These are phyloP conservation scores for Martiniozyma asiatica DNA, from an alignment of 1,139 yeast species.

Conservation along the genomic window DNA sequence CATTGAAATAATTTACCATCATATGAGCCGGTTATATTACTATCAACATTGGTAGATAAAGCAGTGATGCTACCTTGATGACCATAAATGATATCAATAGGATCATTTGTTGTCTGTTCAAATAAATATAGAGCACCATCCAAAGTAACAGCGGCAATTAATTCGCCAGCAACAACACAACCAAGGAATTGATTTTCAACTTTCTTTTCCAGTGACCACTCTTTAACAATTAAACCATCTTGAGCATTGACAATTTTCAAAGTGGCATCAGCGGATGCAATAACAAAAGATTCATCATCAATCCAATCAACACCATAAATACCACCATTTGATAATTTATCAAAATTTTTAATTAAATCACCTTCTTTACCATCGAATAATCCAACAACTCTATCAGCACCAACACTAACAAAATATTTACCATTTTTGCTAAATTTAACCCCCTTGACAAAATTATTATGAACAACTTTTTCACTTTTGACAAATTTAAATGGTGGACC, in stretches of 20 bases:
- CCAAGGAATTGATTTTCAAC: constrained; percentile 72
- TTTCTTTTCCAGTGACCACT: constrained; percentile 33
- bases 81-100: constrained; percentile 45
- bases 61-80: constrained; percentile 78
- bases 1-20: constrained; percentile 69
- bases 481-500: constrained; percentile 93
- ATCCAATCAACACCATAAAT: constrained; percentile 70
- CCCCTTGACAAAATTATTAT: constrained; percentile 68
- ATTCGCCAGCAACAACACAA: constrained; percentile 51
- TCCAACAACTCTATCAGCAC: constrained; percentile 70
- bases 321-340: constrained; percentile 63
- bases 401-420: constrained; percentile 62
- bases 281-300: constrained; percentile 51
- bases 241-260: constrained; percentile 44
- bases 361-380: constrained; percentile 86
- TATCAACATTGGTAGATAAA: constrained; percentile 25
- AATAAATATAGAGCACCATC: constrained; percentile 64
- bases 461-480: constrained; percentile 60
- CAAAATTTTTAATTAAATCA: constrained; percentile 46
- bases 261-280: constrained; percentile 76
- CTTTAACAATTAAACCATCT: constrained; percentile 25
- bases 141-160: constrained; percentile 54
- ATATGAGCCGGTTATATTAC: constrained; percentile 55
- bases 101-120: constrained; percentile 27
- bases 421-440: constrained; percentile 79